Conservation (phyloP, 176 grass and related monocot species). For the Oryza brachyantha region DNA sequence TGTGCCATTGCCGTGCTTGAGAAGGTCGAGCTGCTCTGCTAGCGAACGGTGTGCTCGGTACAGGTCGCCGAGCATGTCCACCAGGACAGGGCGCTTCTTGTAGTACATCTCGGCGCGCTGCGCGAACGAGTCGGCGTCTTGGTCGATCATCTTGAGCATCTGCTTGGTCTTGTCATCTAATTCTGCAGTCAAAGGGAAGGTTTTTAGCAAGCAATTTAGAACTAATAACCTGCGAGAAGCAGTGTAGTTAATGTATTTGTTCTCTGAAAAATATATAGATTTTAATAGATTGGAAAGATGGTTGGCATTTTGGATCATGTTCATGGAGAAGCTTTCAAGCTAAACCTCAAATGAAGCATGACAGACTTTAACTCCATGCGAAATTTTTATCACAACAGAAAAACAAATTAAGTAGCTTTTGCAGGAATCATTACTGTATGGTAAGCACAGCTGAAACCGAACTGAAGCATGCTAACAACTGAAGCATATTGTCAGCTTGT, state of each 20-base stretch:
- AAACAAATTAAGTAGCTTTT: background rate
- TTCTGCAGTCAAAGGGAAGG: conserved; percentile 34
- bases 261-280: background rate
- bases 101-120: conserved; percentile 96
- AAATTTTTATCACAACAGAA: background rate
- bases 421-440: background rate
- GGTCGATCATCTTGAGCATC: conserved; percentile 83
- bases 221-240: background rate
- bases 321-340: background rate
- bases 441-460: background rate
- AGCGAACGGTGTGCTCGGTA: conserved; percentile 78
- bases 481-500: background rate
- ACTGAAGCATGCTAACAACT: background rate
- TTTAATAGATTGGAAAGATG: background rate
- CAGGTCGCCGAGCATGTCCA: conserved; percentile 78
- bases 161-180: conserved; percentile 82
- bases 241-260: background rate
- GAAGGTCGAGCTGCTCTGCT: conserved; percentile 73
- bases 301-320: background rate
- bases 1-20: conserved; percentile 42
- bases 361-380: background rate
- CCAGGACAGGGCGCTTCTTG: conserved; percentile 74
- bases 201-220: background rate
- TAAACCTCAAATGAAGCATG: background rate
- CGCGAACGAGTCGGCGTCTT: conserved; percentile 85